These are phyloP conservation scores for Hygrophorus russula DNA, from an alignment of 768 basidiomycete genomes.

Conservation along the genomic window DNA sequence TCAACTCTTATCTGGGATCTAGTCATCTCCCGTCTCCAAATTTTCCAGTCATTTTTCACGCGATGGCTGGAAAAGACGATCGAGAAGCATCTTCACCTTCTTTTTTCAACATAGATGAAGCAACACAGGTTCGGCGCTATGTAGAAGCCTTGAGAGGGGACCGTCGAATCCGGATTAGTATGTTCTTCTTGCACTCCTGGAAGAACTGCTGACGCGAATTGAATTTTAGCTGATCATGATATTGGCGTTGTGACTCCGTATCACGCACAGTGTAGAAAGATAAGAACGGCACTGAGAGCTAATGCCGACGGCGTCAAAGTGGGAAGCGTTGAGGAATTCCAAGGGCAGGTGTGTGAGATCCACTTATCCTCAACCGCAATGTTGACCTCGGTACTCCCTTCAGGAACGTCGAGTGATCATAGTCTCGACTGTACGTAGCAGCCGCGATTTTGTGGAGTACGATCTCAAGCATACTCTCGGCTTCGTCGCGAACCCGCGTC, in stretches of 20 bases:
- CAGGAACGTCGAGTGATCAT: slow-evolving; percentile 50
- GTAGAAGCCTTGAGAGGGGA: slow-evolving; percentile 25
- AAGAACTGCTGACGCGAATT: slow-evolving; percentile 9
- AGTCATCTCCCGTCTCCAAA: slow-evolving; percentile 28
- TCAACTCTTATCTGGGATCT: slow-evolving; percentile 27
- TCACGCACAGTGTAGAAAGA: slow-evolving; percentile 44
- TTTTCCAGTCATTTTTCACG: slow-evolving; percentile 57
- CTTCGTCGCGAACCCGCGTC: slow-evolving; percentile 43
- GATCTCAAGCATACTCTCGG: slow-evolving; percentile 47
- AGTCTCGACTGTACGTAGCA: slow-evolving; percentile 49
- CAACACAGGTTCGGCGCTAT: slow-evolving; percentile 40
- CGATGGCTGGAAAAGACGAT: slow-evolving; percentile 47
- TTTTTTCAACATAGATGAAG: slow-evolving; percentile 60
- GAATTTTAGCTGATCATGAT: slow-evolving; percentile 30
- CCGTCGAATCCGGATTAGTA: slow-evolving; percentile 29
- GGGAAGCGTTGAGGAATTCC: slow-evolving; percentile 58
- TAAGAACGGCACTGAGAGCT: slow-evolving; percentile 25
- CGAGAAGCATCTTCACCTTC: slow-evolving; percentile 61
- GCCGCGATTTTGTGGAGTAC: slow-evolving; percentile 33
- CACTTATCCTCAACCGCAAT: slow-evolving; percentile 8
- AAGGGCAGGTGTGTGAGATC: slow-evolving; percentile 39
- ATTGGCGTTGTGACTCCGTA: slow-evolving; percentile 58
- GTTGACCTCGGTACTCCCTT: neutral
- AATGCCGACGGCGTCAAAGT: slow-evolving; percentile 38
- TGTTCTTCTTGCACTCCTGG: slow-evolving; percentile 7